phyloP scores from a whole-genome alignment of 345 rosid genomes.

The Lumnitzera racemosa region DNA sequence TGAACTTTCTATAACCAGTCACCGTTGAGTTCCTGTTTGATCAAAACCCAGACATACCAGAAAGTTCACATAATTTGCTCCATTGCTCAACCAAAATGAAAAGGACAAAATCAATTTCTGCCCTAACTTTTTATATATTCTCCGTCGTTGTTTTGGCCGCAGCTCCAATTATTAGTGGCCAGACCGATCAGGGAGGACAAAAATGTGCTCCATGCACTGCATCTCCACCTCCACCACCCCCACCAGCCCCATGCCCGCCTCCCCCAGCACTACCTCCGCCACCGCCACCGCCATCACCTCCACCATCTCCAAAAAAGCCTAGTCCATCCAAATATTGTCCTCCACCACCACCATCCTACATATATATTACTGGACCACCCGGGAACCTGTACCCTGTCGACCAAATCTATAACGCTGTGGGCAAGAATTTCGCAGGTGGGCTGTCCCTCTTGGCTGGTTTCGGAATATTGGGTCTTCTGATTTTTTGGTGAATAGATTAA shows the following conservation, averaged over 20 bases:
- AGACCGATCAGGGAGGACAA: constrained; percentile 12
- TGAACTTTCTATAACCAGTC: too few relatives aligned
- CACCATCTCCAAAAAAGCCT: constrained; percentile 33
- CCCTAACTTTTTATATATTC: background rate
- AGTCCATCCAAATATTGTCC: constrained; percentile 26
- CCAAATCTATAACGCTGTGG: constrained; percentile 9
- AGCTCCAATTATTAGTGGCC: constrained; percentile 12
- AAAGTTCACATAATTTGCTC: too few relatives aligned
- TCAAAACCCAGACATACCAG: too few relatives aligned
- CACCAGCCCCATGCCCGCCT: constrained; percentile 17
- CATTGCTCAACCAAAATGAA: background rate
- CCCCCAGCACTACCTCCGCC: constrained; percentile 20
- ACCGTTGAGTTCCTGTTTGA: too few relatives aligned
- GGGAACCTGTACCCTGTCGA: constrained; percentile 38
- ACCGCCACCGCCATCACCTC: constrained; percentile 18
- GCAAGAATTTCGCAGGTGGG: background rate
- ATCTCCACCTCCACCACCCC: constrained; percentile 28
- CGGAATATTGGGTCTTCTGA: constrained; percentile 24
- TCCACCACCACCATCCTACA: constrained; percentile 25
- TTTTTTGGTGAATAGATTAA: constrained; percentile 2
- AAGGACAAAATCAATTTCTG: background rate
- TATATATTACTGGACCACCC: constrained; percentile 47
- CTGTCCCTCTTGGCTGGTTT: constrained; percentile 16
- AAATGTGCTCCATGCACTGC: constrained; percentile 33
- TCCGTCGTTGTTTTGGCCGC: constrained; percentile 5